These are phyloP conservation scores for Hordeum pubiflorum DNA, from an alignment of 202 grass and related monocot species.

Conservation along the genomic window DNA sequence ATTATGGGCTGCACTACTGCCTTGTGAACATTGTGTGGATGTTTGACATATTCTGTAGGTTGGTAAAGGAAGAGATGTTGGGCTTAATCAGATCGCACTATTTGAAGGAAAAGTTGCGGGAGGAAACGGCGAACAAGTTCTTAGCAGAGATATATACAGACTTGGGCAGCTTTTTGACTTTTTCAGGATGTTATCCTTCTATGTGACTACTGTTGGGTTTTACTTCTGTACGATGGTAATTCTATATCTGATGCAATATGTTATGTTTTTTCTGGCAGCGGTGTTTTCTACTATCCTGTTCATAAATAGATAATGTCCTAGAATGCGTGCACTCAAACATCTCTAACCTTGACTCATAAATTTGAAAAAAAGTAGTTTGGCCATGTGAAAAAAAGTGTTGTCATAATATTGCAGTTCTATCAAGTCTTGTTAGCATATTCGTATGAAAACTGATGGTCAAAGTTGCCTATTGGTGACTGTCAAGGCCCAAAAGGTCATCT, in stretches of 20 bases:
- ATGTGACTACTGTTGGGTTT: slow-evolving; percentile 85
- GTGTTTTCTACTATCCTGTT: not conserved
- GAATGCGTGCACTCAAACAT: not conserved
- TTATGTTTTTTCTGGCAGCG: slow-evolving; percentile 3
- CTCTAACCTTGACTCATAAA: not conserved
- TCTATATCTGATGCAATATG: slow-evolving; percentile 14
- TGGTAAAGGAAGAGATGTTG: slow-evolving; percentile 90
- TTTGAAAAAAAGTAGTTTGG: not conserved
- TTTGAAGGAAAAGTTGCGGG: slow-evolving; percentile 99
- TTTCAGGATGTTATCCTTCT: slow-evolving; percentile 95
- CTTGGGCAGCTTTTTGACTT: slow-evolving; percentile 95
- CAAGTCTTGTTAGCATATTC: not conserved
- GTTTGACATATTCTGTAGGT: slow-evolving; percentile 45
- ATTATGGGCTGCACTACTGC: not conserved
- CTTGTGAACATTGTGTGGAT: slow-evolving; percentile 7
- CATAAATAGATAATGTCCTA: not conserved
- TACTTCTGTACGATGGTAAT: slow-evolving; percentile 93
- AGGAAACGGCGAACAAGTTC: slow-evolving; percentile 93
- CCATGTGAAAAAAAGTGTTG: not conserved
- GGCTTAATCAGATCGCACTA: slow-evolving; percentile 91
- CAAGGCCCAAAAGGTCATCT: not conserved
- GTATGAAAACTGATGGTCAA: not conserved
- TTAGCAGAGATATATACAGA: slow-evolving; percentile 93
- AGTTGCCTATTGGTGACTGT: not conserved
- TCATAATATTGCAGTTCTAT: not conserved